Percentiles rank a stretch among this genome's conserved stretches.
Evolutionary conservation across 176 grass and related monocot species (phyloP).

Genomic region (Musa schizocarpa): DNA sequence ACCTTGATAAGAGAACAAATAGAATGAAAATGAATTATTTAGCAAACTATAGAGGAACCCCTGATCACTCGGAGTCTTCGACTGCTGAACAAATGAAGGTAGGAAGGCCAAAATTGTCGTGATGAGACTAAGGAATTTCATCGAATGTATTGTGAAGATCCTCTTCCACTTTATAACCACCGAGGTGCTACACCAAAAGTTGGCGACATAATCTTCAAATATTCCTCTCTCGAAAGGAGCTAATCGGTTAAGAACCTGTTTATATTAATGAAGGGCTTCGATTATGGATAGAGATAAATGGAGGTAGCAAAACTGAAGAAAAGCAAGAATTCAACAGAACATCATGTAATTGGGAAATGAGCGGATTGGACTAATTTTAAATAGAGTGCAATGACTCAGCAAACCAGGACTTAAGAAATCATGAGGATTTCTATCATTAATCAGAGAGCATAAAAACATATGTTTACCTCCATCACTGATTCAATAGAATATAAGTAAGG

Average conservation of each 20-base stretch:
- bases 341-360: neutral
- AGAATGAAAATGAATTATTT: slow-evolving; percentile 83
- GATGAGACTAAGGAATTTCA: slow-evolving; percentile 74
- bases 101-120: slow-evolving; percentile 65
- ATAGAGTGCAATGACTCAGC: neutral
- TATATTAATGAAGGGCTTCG: slow-evolving; percentile 2
- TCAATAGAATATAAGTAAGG: slow-evolving; percentile 79
- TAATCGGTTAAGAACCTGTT: slow-evolving; percentile 63
- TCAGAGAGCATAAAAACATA: neutral
- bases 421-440: too few species aligned
- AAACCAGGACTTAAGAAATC: neutral
- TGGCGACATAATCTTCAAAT: slow-evolving; percentile 92
- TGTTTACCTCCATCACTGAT: slow-evolving; percentile 50
- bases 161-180: slow-evolving; percentile 87
- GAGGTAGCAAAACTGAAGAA: neutral
- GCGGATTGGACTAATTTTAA: neutral
- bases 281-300: neutral
- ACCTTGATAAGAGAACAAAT: slow-evolving; percentile 92
- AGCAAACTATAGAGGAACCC: slow-evolving; percentile 84
- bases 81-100: slow-evolving; percentile 87
- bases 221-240: slow-evolving; percentile 95
- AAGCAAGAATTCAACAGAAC: neutral
- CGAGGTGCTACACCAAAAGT: slow-evolving; percentile 96
- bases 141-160: slow-evolving; percentile 45
- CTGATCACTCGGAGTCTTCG: slow-evolving; percentile 62